Conservation (phyloP, 495 filamentous ascomycete genomes). For the Aspergillus steynii region DNA sequence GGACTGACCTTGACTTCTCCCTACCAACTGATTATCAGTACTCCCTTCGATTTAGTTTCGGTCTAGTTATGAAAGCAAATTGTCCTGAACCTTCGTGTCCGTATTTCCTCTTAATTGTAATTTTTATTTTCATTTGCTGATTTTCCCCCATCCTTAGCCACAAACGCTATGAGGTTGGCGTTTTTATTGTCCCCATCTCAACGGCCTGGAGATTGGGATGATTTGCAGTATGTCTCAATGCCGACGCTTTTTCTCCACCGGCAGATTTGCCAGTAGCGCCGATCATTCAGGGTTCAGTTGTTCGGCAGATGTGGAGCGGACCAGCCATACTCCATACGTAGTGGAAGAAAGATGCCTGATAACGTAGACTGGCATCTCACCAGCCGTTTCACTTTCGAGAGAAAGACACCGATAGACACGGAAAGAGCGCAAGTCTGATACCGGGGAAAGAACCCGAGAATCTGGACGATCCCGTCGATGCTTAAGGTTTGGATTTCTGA, state of each 20-base stretch:
- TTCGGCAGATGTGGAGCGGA: neutral
- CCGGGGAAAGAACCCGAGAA: conserved; percentile 19
- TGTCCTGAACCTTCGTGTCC: too few relatives aligned
- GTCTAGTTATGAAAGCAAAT: too few relatives aligned
- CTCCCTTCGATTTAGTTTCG: too few relatives aligned
- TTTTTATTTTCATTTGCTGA: neutral
- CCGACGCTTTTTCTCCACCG: conserved; percentile 18
- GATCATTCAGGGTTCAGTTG: conserved; percentile 21
- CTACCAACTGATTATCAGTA: too few relatives aligned
- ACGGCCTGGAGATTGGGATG: too few relatives aligned
- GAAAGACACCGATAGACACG: too few relatives aligned
- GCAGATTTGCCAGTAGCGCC: conserved; percentile 13
- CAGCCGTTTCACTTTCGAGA: too few relatives aligned
- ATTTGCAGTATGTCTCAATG: conserved; percentile 18
- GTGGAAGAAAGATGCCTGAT: conserved; percentile 3
- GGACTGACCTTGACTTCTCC: neutral
- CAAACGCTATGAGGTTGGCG: too few relatives aligned
- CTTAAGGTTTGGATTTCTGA: conserved; percentile 6
- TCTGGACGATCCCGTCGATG: conserved; percentile 19
- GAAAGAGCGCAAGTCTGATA: neutral
- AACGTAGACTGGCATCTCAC: neutral
- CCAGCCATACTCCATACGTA: too few relatives aligned
- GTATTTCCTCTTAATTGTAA: neutral
- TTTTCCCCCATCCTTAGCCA: neutral
- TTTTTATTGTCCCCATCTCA: neutral